Percentiles rank a stretch among this genome's conserved stretches.
Evolutionary conservation across 2,329 filamentous ascomycete genomes (phyloP).

Genomic region (Xylariaceae sp.): DNA sequence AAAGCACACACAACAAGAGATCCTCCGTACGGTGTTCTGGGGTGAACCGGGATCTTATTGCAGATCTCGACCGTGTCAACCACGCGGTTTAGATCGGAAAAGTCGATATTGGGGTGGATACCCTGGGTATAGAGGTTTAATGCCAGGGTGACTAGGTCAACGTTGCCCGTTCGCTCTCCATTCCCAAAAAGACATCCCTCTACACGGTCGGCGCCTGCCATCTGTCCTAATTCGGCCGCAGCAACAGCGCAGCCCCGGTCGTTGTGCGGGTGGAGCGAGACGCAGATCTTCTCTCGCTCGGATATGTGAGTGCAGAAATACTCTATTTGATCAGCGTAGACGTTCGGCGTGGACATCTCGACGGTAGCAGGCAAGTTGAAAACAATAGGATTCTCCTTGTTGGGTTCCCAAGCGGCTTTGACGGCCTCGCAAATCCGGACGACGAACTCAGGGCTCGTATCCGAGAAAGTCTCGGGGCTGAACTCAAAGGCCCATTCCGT

Average conservation of each 20-base stretch:
- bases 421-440: conserved; percentile 88
- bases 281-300: conserved; percentile 82
- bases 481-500: conserved; percentile 81
- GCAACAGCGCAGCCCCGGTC: conserved; percentile 89
- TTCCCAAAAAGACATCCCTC: conserved; percentile 95
- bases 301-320: conserved; percentile 88
- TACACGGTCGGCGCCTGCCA: conserved; percentile 93
- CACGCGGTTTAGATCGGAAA: conserved; percentile 82
- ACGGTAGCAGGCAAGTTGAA: conserved; percentile 97
- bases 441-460: conserved; percentile 82
- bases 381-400: conserved; percentile 79
- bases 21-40: conserved; percentile 86
- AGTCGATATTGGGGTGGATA: conserved; percentile 81
- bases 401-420: conserved; percentile 89
- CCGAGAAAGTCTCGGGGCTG: conserved; percentile 87
- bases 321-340: conserved; percentile 95
- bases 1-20: conserved; percentile 92
- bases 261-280: conserved; percentile 93
- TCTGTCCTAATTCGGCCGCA: conserved; percentile 88
- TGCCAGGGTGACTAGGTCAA: conserved; percentile 89
- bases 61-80: conserved; percentile 89
- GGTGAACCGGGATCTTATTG: conserved; percentile 93
- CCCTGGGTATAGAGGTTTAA: conserved; percentile 96
- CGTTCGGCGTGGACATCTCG: conserved; percentile 91
- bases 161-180: conserved; percentile 93